Evolutionary conservation across 768 basidiomycete genomes (phyloP), one percentile per base, ranked within the genome.

Genomic region (Panus rudis): DNA sequence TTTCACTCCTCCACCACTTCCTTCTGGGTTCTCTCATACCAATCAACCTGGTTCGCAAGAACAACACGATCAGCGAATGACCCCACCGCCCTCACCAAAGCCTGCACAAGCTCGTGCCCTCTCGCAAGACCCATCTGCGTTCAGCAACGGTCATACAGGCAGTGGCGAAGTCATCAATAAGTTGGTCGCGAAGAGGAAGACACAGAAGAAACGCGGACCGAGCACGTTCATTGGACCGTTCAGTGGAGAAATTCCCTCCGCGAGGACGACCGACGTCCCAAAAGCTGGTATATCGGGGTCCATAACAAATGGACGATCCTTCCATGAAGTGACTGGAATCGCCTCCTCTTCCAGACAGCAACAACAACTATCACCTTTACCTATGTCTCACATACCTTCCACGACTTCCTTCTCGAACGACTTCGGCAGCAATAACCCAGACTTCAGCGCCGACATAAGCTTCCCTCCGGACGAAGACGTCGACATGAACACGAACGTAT

Each of bases 171-270:
- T 73, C 37, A 73, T 88, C 34, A 84, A 88, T 51, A 74, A 76
- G 46, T 72, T 89, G 11, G 78, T 88, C 6, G 85, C 85, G 38
- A 86, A 87, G 59, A 75, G 84, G 43, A 77, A 71, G 41, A 57
- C 60, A 30, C 72, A 66, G 2, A 85, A 86, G 65, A 84, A 83
- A 59, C 75, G 85, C 39, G 69, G 71, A n/a, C 72, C 71, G 48
- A 72, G 75, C 20, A 57, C 65, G 17, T 64, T 66, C 51, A 51
- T 67, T 37, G 63, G 65, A 1, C 46, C 53, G 19, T 28, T 57
- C 6, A 49, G 47, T 6, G 62, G 62, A 10, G 49, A 58, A 4
- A 58, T 66, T 40, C 70, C 71, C 21, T 69, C 71, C 34, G 59
- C 59, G 4, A 37, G 34, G 8, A 54, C 28, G 14, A 4, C 38